A percentile compares a stretch with the other conserved stretches of the same genome.
phyloP scores from a whole-genome alignment of 306 rosid genomes.

The Fragaria iinumae region DNA sequence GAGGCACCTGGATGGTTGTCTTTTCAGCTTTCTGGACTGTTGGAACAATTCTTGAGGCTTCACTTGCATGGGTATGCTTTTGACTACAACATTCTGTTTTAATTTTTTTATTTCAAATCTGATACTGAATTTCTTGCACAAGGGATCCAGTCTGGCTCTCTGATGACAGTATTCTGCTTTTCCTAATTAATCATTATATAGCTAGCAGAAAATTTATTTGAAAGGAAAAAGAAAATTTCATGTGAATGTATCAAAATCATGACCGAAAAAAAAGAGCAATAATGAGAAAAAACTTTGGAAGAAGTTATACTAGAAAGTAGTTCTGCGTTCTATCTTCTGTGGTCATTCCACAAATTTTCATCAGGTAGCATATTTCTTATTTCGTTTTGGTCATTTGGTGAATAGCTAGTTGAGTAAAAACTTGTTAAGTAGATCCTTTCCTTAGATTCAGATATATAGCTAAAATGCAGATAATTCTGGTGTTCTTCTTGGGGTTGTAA shows the following conservation, averaged over 20 bases:
- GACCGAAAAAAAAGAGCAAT: not conserved
- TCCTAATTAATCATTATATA: not conserved
- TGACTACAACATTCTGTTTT: conserved; percentile 20
- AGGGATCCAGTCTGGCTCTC: not conserved
- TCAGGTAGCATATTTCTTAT: not conserved
- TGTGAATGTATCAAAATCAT: not conserved
- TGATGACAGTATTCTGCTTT: not conserved
- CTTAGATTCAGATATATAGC: not conserved
- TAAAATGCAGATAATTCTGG: not conserved
- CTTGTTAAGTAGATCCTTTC: not conserved
- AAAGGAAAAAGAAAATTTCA: not conserved
- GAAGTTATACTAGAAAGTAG: not conserved
- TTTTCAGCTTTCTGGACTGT: conserved; percentile 92
- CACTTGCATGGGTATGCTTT: conserved; percentile 87
- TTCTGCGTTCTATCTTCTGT: not conserved
- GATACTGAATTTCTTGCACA: not conserved
- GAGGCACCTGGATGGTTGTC: conserved; percentile 98
- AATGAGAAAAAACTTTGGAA: not conserved
- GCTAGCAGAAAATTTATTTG: not conserved
- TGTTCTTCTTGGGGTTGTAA: not conserved
- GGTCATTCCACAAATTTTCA: not conserved
- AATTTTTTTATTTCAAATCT: not conserved
- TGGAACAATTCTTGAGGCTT: conserved; percentile 92
- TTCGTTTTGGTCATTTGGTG: not conserved
- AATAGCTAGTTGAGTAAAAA: not conserved